Base-by-base conservation (phyloP, 1,284 basidiomycete species). In the Amylostereum chailletii region DNA sequence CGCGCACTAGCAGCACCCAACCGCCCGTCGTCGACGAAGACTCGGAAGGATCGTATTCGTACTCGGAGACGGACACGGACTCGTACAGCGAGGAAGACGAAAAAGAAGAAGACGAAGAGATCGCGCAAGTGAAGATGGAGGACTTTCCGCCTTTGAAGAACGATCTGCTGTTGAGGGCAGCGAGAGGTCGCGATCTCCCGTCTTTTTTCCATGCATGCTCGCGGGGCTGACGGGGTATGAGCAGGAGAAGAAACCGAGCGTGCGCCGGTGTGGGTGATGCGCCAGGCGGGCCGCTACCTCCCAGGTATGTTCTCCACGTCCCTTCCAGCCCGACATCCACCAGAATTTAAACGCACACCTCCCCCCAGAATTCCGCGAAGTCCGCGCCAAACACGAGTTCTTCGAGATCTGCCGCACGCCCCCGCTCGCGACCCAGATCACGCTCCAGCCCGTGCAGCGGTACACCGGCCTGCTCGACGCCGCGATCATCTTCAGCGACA, bases 251-350 rank as follows among this genome's bases (percentile, higher is more conserved):
- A 81, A 65, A 94, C 93, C 0, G 88, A 91, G 61, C 82, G 91
- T 51, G 92, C 95, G 2, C 95, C 95, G 9, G 93, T 96, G 53
- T 99, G 95, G 95, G 90, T 98, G 53, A 99, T 99, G 95, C 81
- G 96, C 34, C 95, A 99, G 66, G 96, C 96, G 26, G 94, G 95
- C 42, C 79, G 94, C 48, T 96, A 96, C 69, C 80, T 97, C 46
- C 94, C 94, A 67, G 94, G 92, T 92, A 61, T 67, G 74, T 67
- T 26, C 11, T 30, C 27, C 47, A 43, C 33, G 29, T 34, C 4
- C 27, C 5, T 11, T 33, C 39, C n/a, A 32, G 46, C 49, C 40
- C 49, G 53, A 5, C 30, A 30, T 10, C 29, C 42, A 34, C n/a
- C 27, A 29, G 29, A 19, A 3, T 38, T 44, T 37, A 4, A 34